Conservation (phyloP, 345 rosid genomes). For the Gossypium thurberi region DNA sequence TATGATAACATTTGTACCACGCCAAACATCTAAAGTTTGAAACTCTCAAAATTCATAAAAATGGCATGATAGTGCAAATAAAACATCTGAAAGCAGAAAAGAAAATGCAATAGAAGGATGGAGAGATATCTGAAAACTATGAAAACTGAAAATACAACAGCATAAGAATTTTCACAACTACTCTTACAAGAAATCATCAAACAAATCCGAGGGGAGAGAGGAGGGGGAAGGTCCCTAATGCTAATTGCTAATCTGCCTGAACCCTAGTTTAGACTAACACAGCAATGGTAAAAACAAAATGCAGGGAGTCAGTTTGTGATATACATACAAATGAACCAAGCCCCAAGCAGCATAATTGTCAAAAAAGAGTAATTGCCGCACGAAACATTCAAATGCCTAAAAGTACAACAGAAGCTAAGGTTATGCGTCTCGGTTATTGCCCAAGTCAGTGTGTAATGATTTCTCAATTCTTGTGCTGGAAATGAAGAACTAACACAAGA, state of each 20-base stretch:
- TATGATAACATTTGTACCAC: neutral
- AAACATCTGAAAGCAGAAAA: neutral
- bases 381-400: neutral
- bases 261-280: neutral
- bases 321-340: neutral
- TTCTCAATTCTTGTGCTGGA: neutral
- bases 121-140: neutral
- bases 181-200: neutral
- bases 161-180: neutral
- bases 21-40: neutral
- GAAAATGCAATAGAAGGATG: neutral
- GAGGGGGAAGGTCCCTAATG: neutral
- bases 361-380: neutral
- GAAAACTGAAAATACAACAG: neutral
- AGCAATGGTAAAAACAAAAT: neutral
- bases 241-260: neutral
- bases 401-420: neutral
- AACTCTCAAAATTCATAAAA: neutral
- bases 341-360: neutral
- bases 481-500: neutral
- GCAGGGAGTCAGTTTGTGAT: neutral
- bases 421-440: neutral
- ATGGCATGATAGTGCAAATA: neutral
- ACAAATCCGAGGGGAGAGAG: neutral
- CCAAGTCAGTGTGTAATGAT: neutral